Evolutionary conservation across 257 asterid species (phyloP).

Genomic region (Solanum phureja): DNA sequence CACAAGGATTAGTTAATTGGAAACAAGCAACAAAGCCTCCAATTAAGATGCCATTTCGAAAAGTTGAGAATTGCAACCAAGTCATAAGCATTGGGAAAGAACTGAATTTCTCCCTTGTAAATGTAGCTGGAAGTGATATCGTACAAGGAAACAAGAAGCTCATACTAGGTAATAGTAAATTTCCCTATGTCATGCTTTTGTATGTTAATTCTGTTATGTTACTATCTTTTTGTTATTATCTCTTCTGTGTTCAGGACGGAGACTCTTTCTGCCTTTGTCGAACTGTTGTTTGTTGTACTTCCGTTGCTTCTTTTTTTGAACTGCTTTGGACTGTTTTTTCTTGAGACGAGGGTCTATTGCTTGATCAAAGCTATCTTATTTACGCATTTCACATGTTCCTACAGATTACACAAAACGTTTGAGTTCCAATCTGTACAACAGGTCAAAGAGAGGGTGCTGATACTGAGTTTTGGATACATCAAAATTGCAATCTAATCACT

Average conservation of each 20-base stretch:
- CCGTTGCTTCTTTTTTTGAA: not conserved
- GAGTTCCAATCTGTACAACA: not conserved
- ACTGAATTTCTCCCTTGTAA: slow-evolving; percentile 76
- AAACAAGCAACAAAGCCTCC: slow-evolving; percentile 81
- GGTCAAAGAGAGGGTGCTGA: not conserved
- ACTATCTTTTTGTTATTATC: not conserved
- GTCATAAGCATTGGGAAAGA: slow-evolving; percentile 72
- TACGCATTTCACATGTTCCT: not conserved
- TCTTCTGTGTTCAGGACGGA: too few species aligned
- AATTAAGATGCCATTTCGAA: slow-evolving; percentile 75
- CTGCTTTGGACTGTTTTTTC: not conserved
- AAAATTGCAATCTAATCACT: not conserved
- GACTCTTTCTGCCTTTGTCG: too few species aligned
- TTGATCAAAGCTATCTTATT: not conserved
- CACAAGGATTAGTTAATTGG: slow-evolving; percentile 71
- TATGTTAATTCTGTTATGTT: not conserved
- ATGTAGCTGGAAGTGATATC: slow-evolving; percentile 82
- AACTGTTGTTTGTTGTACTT: not conserved
- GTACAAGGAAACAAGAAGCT: slow-evolving; percentile 96
- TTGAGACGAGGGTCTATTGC: not conserved
- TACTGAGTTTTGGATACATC: not conserved
- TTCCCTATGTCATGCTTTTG: not conserved
- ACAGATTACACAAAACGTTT: not conserved
- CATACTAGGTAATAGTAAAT: slow-evolving; percentile 39
- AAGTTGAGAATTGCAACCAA: slow-evolving; percentile 89